Evolutionary conservation across 306 rosid species (phyloP).

Genomic region (Canavalia ensiformis): DNA sequence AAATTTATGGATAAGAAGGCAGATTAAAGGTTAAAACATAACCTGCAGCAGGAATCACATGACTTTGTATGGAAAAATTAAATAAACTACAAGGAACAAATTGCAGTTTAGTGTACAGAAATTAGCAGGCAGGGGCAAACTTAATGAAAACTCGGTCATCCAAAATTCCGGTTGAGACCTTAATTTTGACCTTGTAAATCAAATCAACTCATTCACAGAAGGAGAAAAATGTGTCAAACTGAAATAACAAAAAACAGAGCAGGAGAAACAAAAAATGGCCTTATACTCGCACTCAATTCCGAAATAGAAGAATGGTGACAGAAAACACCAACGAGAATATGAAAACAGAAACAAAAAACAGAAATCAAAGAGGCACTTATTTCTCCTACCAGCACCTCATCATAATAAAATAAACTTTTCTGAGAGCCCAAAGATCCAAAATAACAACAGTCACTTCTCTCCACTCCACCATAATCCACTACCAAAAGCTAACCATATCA

Average conservation of each 20-base stretch:
- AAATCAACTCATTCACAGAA: conserved; percentile 23
- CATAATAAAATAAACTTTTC: neutral
- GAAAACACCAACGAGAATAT: neutral
- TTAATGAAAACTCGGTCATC: neutral
- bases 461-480: neutral
- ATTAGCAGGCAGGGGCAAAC: neutral
- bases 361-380: neutral
- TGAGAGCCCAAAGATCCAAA: conserved; percentile 2
- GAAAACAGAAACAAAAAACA: neutral
- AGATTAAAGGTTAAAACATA: neutral
- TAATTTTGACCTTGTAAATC: conserved; percentile 1
- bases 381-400: neutral
- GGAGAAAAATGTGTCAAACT: neutral
- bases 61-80: neutral
- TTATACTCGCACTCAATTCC: neutral
- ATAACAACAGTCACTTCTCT: neutral
- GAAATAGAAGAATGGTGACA: conserved; percentile 13
- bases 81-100: neutral
- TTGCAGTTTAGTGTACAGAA: neutral
- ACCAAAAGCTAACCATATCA: neutral
- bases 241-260: neutral
- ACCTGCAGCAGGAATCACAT: neutral
- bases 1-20: neutral
- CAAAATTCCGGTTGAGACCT: conserved; percentile 9
- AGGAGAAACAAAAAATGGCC: neutral